Conservation (phyloP, 1,284 basidiomycete genomes). For the Ceratobasidium sp. region DNA sequence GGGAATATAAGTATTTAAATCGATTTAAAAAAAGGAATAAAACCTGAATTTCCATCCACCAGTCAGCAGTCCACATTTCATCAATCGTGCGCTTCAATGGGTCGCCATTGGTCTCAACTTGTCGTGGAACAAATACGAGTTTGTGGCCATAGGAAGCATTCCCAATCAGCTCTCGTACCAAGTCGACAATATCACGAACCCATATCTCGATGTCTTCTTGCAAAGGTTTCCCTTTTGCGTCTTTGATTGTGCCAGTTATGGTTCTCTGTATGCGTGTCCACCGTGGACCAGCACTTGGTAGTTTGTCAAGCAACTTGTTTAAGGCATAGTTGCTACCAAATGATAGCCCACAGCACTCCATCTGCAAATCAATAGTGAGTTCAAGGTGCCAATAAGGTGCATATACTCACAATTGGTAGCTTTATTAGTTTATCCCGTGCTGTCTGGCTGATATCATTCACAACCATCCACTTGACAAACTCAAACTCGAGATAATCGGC, state of each 20-base stretch:
- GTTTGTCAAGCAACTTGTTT: conserved; percentile 15
- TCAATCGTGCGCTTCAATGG: conserved; percentile 51
- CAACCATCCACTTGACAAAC: conserved; percentile 26
- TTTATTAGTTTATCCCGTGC: conserved; percentile 20
- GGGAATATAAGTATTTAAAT: conserved; percentile 2
- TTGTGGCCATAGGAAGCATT: not conserved
- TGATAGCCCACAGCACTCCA: not conserved
- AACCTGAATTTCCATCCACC: conserved; percentile 58
- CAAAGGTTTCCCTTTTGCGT: not conserved
- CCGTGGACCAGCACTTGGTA: conserved; percentile 18
- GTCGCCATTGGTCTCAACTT: conserved; percentile 52
- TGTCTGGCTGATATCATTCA: not conserved
- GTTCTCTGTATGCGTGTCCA: not conserved
- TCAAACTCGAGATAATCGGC: conserved; percentile 19
- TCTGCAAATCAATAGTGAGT: not conserved
- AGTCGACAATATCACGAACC: conserved; percentile 23
- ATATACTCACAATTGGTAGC: conserved; percentile 5
- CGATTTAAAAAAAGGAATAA: not conserved
- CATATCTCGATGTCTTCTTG: conserved; percentile 1
- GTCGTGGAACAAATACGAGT: conserved; percentile 50
- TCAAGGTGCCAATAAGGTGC: not conserved
- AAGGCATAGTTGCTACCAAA: conserved; percentile 20
- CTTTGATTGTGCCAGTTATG: not conserved
- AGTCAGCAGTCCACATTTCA: conserved; percentile 60
- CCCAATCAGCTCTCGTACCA: conserved; percentile 30